Conservation (phyloP, 345 rosid species). For the Brassica cretica region DNA sequence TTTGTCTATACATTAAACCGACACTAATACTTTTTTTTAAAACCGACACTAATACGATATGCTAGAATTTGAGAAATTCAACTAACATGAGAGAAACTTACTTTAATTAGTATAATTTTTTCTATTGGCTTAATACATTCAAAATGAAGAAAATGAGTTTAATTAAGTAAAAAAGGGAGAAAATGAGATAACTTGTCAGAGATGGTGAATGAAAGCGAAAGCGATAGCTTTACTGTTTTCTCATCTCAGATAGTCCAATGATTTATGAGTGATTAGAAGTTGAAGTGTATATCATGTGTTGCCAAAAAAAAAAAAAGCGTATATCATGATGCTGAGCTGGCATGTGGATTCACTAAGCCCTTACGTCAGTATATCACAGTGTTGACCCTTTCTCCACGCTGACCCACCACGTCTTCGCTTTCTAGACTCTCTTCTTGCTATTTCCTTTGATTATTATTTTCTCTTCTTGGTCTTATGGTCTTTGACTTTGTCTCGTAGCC, state of each 20-base stretch:
- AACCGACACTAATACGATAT: neutral
- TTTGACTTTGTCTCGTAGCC: constrained; percentile 19
- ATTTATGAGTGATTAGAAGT: neutral
- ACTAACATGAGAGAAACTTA: neutral
- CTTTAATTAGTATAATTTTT: neutral
- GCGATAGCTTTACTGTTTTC: constrained; percentile 10
- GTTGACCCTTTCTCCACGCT: constrained; percentile 31
- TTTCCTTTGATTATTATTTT: constrained; percentile 11
- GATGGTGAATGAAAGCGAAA: neutral
- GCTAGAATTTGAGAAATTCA: constrained; percentile 3
- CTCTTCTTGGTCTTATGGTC: constrained; percentile 4
- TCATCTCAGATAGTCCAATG: constrained; percentile 1
- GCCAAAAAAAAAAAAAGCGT: neutral
- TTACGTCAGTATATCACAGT: constrained; percentile 14
- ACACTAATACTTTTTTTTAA: too few species aligned
- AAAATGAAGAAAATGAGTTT: neutral
- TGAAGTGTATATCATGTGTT: constrained; percentile 2
- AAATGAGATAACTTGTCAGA: constrained; percentile 4
- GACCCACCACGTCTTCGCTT: constrained; percentile 32
- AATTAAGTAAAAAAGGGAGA: neutral
- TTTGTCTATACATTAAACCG: neutral
- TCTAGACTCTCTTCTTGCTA: constrained; percentile 12
- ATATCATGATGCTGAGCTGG: constrained; percentile 22
- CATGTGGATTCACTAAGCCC: constrained; percentile 13
- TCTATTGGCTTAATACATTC: neutral